Conservation (phyloP, 2,329 filamentous ascomycete genomes). For the Botrytis porri region DNA sequence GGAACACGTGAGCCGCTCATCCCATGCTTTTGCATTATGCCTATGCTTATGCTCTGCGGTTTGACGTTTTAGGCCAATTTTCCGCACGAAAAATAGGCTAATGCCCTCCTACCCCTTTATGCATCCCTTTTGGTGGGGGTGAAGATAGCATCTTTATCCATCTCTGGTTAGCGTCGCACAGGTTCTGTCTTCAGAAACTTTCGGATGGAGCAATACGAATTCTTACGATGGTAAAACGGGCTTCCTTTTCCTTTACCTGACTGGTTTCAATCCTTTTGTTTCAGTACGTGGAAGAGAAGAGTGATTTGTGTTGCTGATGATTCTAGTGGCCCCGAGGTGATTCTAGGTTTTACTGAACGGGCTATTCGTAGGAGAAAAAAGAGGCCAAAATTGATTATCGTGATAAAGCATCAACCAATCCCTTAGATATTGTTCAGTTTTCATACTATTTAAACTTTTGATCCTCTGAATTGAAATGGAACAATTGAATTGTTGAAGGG, state of each 20-base stretch:
- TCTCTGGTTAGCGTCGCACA: slow-evolving; percentile 8
- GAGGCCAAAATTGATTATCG: no score
- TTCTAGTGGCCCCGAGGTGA: no score
- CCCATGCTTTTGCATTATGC: slow-evolving; percentile 13
- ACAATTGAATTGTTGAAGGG: no score
- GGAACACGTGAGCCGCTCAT: slow-evolving; percentile 11
- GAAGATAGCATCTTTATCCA: neutral
- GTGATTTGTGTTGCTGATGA: neutral
- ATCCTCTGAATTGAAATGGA: no score
- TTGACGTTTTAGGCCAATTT: slow-evolving; percentile 15
- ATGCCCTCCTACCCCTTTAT: slow-evolving; percentile 18
- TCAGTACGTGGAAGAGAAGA: neutral
- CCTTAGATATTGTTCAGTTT: no score
- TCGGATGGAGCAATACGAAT: slow-evolving; percentile 11
- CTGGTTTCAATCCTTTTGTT: slow-evolving; percentile 10
- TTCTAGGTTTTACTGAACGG: neutral
- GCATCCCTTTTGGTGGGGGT: slow-evolving; percentile 17
- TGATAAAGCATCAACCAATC: no score
- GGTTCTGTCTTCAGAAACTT: slow-evolving; percentile 1
- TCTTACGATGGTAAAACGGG: neutral
- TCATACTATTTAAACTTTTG: no score
- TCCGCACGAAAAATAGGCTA: slow-evolving; percentile 12
- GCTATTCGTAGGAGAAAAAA: no score
- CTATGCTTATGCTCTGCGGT: slow-evolving; percentile 6
- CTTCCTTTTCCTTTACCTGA: slow-evolving; percentile 6